Base-by-base conservation (phyloP, 2,329 filamentous ascomycete species). In the Zymoseptoria passerinii region DNA sequence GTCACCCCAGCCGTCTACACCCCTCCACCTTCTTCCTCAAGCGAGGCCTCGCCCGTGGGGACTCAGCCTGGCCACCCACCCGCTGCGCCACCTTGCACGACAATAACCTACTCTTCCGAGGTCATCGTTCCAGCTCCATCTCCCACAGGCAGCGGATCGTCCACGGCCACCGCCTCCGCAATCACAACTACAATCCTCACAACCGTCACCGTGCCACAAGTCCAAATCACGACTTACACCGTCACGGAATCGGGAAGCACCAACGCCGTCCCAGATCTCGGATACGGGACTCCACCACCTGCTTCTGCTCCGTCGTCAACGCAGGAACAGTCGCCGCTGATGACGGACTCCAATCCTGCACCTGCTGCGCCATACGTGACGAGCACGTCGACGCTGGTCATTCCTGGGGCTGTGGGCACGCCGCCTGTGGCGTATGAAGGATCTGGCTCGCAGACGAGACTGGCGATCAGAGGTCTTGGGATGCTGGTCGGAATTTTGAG, bases 1-100 rank as follows among this genome's bases (percentile, higher is more conserved):
- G 81, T 86, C 74, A 78, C 76, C 6, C 72, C 80, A n/a, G 70
- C 71, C 28, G 56, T 52, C 19, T 62, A 61, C 52, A 60, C 54
- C 19, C 52, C 62, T 58, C 57, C 58, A 40, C 54, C 60, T 28
- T 56, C 44, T 13, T 51, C 57, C 4, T n/a, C 53, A 9, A 28
- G 18, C 28, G 55, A 52, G 18, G 52, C 54, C 19, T 49, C 74
- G 5, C 48, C 29, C 28, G 8, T 9, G 28, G 8, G 2, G 13
- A 20, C 40, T 35, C 52, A 4, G 40, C 51, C 5, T 35, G 48
- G 6, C 28, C 19, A 23, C 27, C 60, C 50, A 66, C 58, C 60
- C 61, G 58, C 55, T 58, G 58, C 20, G 58, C 52, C 65, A 44
- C 69, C 69, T 9, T 64, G 59, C 55, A 79, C 77, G 0, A 76